Evolutionary conservation across 2,329 filamentous ascomycete species (phyloP), one percentile per base, ranked within the genome.

Genomic region (Trichophyton simii): DNA sequence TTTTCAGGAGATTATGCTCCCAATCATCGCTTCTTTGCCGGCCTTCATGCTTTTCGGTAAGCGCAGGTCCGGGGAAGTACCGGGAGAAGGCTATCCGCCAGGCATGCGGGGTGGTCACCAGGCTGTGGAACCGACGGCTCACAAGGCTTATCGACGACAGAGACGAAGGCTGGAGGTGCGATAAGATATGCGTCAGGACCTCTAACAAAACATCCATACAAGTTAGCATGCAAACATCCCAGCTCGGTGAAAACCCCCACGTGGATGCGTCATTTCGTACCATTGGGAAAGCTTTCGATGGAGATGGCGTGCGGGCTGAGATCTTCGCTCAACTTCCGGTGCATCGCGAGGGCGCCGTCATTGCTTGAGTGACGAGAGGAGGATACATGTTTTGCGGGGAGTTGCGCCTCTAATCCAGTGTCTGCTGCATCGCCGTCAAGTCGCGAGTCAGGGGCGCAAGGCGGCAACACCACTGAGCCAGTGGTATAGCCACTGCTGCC

Each of bases 41-140:
- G 20, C 73, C 72, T 13, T 68, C 69, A 42, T 72, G 71, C 61
- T 75, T 70, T 46, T 76, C 72, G 55, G 85, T 70, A 4, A 80
- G 80, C 69, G 87, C 82, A 25, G 87, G 83, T 1, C 88, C 91
- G 0, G 89, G 89, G 68, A 97, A 99, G 75, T 86, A 92, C 64
- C 91, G 89, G 67, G 89, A 83, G 71, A 97, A 97, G 4, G 91
- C 92, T 71, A 91, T 88, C 65, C 90, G 85, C 92, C 92, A 97
- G 6, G 91, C 91, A 75, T 96, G 90, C 15, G 91, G 89, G 1
- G 89, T 92, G 3, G 90, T 96, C 61, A 97, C 87, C 46, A 97
- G 79, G 59, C 82, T 81, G 73, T 95, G 89, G 71, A 97, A 95
- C 60, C 89, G 87, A 69, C 86, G 89, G 38, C 89, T 96, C 34